Evolutionary conservation across 225 moss, liverwort and hornwort species (phyloP).

Genomic region (Ulota crispa): DNA sequence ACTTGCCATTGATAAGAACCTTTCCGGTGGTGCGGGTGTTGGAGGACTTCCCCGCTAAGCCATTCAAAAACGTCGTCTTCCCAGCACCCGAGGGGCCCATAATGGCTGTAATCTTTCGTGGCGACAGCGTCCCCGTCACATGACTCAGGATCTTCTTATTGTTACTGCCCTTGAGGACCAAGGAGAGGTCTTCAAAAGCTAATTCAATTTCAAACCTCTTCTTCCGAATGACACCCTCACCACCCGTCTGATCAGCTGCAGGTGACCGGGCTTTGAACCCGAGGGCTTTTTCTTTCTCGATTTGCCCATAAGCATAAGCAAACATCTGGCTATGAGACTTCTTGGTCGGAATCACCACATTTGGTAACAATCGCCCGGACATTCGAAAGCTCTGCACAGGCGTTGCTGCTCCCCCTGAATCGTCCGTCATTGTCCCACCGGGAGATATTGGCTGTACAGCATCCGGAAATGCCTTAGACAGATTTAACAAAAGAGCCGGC

Average conservation of each 20-base stretch:
- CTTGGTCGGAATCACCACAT: constrained; percentile 47
- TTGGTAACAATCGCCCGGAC: constrained; percentile 26
- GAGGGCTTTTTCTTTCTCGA: constrained; percentile 78
- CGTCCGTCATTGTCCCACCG: not conserved
- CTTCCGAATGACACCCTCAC: constrained; percentile 29
- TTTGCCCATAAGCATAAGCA: constrained; percentile 87
- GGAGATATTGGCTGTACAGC: constrained; percentile 13
- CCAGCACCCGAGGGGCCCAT: constrained; percentile 97
- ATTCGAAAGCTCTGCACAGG: constrained; percentile 3
- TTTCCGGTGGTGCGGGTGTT: constrained; percentile 65
- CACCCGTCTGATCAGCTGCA: constrained; percentile 21
- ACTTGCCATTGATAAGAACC: constrained; percentile 78
- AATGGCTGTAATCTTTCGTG: constrained; percentile 78
- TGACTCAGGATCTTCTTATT: constrained; percentile 61
- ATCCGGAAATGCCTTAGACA: constrained; percentile 29
- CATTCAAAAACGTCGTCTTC: constrained; percentile 92
- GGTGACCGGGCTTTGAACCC: constrained; percentile 22
- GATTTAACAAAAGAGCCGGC: too few species aligned
- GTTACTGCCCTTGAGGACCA: constrained; percentile 71
- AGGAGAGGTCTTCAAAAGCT: constrained; percentile 69
- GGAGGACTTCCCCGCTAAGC: constrained; percentile 80
- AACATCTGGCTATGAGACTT: constrained; percentile 75
- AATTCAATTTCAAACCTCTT: constrained; percentile 66
- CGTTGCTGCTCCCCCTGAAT: not conserved
- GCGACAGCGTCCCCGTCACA: constrained; percentile 82